Base-by-base conservation (phyloP, 2,329 filamentous ascomycete genomes). In the Pseudogymnoascus verrucosus region DNA sequence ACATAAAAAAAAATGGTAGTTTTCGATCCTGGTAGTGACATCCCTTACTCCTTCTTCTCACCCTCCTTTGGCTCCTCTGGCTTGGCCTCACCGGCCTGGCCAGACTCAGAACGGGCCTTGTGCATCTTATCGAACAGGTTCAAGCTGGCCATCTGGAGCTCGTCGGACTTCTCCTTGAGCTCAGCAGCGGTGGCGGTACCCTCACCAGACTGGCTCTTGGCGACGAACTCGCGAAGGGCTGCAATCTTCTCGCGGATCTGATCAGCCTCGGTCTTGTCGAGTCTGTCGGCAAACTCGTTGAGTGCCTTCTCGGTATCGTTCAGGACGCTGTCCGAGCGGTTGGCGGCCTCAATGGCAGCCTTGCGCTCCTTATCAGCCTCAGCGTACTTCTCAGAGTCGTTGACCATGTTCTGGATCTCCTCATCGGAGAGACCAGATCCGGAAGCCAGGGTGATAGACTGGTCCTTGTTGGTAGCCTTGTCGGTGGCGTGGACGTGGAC, bases 61-160 rank as follows among this genome's bases (percentile, higher is more conserved):
- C 82, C 86, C 76, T 90, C 87, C 63, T 70, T 62, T 71, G 59
- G 59, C 67, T 69, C 79, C 74, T 81, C 78, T 72, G 79, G 76
- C 72, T 77, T 70, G 71, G 78, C 47, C 47, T 57, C 47, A 71
- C 75, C 68, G 73, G 84, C 78, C 75, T 84, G 78, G 74, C 81
- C 77, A 71, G 82, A 82, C 81, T 93, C 89, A 71, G 80, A 77
- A 72, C 91, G 89, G 71, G 93, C 91, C 85, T 96, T 96, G 90
- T 99, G 93, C 91, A 99, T 96, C 89, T 98, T 97, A 83, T 98
- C 95, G 78, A 99, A 98, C 74, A 98, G 88, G 81, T 90, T 96
- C 80, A 99, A 83, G 79, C 89, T 93, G 71, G 93, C 91, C 77
- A 89, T 90, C 83, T 98, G 95, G 75, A 99, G 90, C 80, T 97